Evolutionary conservation across 768 basidiomycete genomes (phyloP), one percentile per base, ranked within the genome.

Genomic region (Chalciporus chontae): DNA sequence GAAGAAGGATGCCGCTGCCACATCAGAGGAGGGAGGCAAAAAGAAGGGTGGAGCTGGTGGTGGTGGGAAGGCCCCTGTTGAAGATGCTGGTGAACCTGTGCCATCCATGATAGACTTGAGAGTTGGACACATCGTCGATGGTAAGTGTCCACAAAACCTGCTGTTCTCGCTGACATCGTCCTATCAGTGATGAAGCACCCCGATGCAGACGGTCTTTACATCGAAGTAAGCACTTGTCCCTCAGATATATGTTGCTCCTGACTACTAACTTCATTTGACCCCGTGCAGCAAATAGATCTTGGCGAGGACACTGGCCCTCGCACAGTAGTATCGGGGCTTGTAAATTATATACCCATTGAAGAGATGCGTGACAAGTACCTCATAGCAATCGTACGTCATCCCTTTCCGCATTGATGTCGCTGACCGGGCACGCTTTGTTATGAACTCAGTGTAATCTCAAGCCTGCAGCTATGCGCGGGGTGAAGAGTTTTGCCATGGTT

Each of bases 401-500:
- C 2, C 27, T 14, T 43, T 13, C 10, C 24, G 3, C 15, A 18
- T 8, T 21, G 8, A 14, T 37, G 13, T n/a, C 14, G 21, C 29
- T 26, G 6, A 31, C 13, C 13, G 40, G 31, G n/a, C 39, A 21
- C 44, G 41, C 34, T 44, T 42, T 18, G 42, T 24, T 21, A 14
- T 34, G 52, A 23, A 11, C 15, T 10, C 47, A 90, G 87, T 92
- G 89, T 67, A 94, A 98, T 68, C 71, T 99, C 53, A 98, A 99
- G 70, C 95, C 95, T 5, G 95, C 89, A 7, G 85, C 77, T 57
- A 98, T 99, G 95, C 85, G 95, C 51, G 96, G 96, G 2, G 85
- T 99, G 59, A 98, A 97, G 74, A 95, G 93, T 52, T 95, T 88
- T 62, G 96, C 94, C 27, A 98, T 99, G 96, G 88, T 99, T 32